These are phyloP conservation scores for Carex scoparia DNA, from an alignment of 176 grass and related monocot species.

Conservation along the genomic window DNA sequence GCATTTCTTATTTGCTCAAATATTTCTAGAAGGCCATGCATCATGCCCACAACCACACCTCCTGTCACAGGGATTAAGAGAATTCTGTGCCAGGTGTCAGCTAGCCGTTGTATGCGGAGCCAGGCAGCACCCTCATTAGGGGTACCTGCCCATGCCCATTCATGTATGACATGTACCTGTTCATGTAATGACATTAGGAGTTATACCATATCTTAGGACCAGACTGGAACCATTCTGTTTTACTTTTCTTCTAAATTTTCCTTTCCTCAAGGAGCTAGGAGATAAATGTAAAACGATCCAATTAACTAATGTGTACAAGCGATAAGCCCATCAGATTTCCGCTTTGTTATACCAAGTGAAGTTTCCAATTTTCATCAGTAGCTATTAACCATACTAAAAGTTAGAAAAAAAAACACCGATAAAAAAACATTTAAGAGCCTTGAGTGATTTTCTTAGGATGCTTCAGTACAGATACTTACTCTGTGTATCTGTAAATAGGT, in stretches of 20 bases:
- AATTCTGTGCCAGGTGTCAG: slow-evolving; percentile 96
- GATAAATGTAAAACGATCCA: not conserved
- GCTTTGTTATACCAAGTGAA: not conserved
- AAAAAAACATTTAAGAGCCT: not conserved
- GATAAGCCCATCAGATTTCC: not conserved
- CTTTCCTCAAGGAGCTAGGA: not conserved
- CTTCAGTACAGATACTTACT: not conserved
- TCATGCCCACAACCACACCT: slow-evolving; percentile 92
- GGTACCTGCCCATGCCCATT: slow-evolving; percentile 97
- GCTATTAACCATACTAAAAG: not conserved
- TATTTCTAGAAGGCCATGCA: slow-evolving; percentile 88
- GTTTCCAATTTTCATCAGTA: not conserved
- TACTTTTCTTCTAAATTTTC: slow-evolving; percentile 10
- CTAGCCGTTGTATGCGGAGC: slow-evolving; percentile 78
- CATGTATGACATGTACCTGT: slow-evolving; percentile 95
- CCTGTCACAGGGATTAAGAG: slow-evolving; percentile 86
- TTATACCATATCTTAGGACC: slow-evolving; percentile 23
- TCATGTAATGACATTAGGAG: slow-evolving; percentile 33
- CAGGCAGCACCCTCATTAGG: slow-evolving; percentile 94
- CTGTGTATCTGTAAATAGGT: not conserved
- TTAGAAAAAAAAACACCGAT: not conserved
- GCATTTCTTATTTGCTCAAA: slow-evolving; percentile 72
- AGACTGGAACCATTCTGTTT: not conserved
- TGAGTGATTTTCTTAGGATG: not conserved
- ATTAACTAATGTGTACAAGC: not conserved